Conservation (phyloP, 352 stramenopile genomes). For the Phytophthora sansomeana region DNA sequence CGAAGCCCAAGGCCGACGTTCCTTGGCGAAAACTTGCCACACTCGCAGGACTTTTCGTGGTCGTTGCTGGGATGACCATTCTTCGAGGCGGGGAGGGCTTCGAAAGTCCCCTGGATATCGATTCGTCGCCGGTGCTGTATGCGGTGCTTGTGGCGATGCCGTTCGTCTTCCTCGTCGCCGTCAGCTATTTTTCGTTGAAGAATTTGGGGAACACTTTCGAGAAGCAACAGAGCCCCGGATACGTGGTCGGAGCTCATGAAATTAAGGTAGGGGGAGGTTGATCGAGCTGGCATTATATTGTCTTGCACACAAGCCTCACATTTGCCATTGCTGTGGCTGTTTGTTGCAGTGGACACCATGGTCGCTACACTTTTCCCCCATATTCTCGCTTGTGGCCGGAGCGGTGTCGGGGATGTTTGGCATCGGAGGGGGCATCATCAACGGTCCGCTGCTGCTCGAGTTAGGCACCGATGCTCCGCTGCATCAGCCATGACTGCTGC, state of each 20-base stretch:
- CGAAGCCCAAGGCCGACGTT: constrained; percentile 48
- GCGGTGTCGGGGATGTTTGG: constrained; percentile 96
- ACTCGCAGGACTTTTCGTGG: constrained; percentile 88
- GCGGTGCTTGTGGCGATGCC: constrained; percentile 70
- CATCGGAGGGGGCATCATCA: constrained; percentile 96
- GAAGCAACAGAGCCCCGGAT: constrained; percentile 59
- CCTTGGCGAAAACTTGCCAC: constrained; percentile 83
- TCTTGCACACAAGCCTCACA: neutral
- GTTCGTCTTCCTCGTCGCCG: constrained; percentile 76
- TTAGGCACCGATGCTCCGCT: constrained; percentile 89
- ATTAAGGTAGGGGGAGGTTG: constrained; percentile 40
- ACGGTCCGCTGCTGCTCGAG: constrained; percentile 94
- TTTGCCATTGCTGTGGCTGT: too few species aligned
- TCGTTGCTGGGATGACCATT: constrained; percentile 92
- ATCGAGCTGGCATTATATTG: neutral
- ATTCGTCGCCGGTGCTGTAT: constrained; percentile 82
- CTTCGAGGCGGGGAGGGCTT: constrained; percentile 91
- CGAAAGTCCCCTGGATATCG: constrained; percentile 89
- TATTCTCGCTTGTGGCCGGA: constrained; percentile 90
- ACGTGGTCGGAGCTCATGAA: constrained; percentile 56
- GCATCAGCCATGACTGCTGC: constrained; percentile 91
- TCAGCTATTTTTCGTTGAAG: constrained; percentile 71
- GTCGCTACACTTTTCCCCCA: constrained; percentile 87
- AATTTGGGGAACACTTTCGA: constrained; percentile 58
- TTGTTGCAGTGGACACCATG: constrained; percentile 54